Conservation (phyloP, 1,284 basidiomycete species). For the Apiotrichum akiyoshidainum region DNA sequence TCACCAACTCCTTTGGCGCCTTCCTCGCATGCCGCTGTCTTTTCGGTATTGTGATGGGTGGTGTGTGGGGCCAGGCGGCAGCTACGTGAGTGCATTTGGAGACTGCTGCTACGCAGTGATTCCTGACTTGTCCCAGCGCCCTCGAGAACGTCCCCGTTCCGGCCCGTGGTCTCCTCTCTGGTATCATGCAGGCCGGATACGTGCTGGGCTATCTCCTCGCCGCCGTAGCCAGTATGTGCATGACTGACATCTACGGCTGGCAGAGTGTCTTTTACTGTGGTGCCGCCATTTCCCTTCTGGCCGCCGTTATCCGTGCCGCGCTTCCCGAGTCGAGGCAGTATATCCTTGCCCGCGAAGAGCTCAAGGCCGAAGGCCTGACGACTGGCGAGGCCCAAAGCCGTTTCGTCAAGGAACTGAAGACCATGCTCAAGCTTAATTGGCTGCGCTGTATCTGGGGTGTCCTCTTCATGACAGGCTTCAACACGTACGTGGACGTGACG, state of each 20-base stretch:
- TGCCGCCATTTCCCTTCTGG: conserved; percentile 65
- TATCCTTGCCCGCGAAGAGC: conserved; percentile 38
- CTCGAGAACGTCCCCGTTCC: conserved; percentile 86
- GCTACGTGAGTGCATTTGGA: conserved; percentile 23
- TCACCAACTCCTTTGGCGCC: conserved; percentile 50
- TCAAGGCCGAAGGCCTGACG: conserved; percentile 46
- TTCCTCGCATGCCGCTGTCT: conserved; percentile 59
- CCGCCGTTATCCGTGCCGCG: conserved; percentile 66
- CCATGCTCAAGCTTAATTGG: conserved; percentile 77
- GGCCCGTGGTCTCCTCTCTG: conserved; percentile 77
- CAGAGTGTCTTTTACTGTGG: conserved; percentile 52
- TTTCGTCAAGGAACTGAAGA: conserved; percentile 66
- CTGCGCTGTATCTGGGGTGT: conserved; percentile 72
- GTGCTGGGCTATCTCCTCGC: conserved; percentile 53
- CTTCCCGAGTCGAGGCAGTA: conserved; percentile 81
- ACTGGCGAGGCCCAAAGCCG: conserved; percentile 63
- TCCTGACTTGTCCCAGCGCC: conserved; percentile 54
- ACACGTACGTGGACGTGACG: background rate
- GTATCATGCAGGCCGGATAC: conserved; percentile 76
- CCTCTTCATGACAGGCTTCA: conserved; percentile 43
- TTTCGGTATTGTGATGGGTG: conserved; percentile 82
- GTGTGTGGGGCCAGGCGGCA: conserved; percentile 52
- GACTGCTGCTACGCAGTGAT: too few relatives aligned
- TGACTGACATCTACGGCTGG: conserved; percentile 45
- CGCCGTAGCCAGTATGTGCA: conserved; percentile 62